phyloP scores from a whole-genome alignment of 208 protist genomes.

The Acanthamoeba rhysodes region DNA sequence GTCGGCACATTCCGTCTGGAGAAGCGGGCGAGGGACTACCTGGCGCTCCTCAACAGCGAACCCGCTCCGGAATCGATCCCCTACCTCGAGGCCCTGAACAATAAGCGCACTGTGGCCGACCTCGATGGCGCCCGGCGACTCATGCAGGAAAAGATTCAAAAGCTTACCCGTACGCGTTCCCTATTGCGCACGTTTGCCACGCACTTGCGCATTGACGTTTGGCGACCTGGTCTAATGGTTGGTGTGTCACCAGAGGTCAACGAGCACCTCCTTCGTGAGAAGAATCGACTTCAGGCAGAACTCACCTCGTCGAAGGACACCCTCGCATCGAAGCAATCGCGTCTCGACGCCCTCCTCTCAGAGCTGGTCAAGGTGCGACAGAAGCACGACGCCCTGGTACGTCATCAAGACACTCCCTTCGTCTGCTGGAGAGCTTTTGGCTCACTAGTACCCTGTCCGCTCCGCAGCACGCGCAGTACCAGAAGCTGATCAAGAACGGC shows the following conservation, averaged over 20 bases:
- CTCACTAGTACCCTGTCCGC: too few relatives aligned
- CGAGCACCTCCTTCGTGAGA: conserved; percentile 24
- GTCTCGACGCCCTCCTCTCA: background rate
- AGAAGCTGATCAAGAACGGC: conserved; percentile 45
- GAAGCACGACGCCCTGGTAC: conserved; percentile 32
- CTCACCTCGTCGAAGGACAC: conserved; percentile 60
- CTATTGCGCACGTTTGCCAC: background rate
- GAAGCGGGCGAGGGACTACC: background rate
- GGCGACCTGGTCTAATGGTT: background rate
- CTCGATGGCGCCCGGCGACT: background rate
- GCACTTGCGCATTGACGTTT: background rate
- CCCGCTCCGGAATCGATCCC: background rate
- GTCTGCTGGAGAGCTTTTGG: background rate
- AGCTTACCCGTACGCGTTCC: background rate
- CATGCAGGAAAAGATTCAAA: conserved; percentile 1
- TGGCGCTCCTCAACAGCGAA: conserved; percentile 21
- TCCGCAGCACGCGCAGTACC: background rate
- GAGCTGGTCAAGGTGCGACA: conserved; percentile 39
- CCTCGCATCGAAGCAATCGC: conserved; percentile 60
- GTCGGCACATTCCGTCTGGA: background rate
- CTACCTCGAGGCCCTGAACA: background rate
- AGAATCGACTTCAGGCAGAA: conserved; percentile 26
- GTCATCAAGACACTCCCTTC: background rate
- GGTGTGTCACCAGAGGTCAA: conserved; percentile 6
- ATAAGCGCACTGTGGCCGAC: background rate